Evolutionary conservation across 2,329 filamentous ascomycete species (phyloP).

Genomic region (Phoma herbarum): DNA sequence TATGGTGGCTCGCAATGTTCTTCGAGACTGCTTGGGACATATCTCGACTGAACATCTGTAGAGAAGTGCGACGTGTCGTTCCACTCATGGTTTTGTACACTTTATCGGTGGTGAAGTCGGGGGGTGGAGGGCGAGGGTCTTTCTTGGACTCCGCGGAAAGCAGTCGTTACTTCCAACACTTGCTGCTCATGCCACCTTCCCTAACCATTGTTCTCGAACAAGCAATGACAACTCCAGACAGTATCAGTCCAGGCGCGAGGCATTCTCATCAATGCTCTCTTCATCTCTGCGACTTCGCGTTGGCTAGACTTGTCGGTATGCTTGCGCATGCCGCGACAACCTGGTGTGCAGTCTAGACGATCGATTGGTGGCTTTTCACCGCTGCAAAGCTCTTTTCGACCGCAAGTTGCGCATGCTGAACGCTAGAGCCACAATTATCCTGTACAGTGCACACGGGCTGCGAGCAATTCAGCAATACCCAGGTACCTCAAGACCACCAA

Average conservation of each 20-base stretch:
- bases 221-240: not conserved
- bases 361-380: not conserved
- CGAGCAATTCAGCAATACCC: not conserved
- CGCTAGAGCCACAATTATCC: not conserved
- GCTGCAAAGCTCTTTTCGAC: not conserved
- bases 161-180: not conserved
- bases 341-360: not conserved
- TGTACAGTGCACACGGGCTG: constrained; percentile 1
- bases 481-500: not conserved
- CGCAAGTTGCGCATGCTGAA: not conserved
- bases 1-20: not conserved
- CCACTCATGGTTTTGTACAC: not conserved
- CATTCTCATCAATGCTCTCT: not conserved
- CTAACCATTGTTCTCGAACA: not conserved
- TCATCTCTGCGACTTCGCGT: not conserved
- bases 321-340: not conserved
- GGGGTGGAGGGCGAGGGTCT: not conserved
- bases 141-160: not conserved
- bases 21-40: not conserved
- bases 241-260: not conserved
- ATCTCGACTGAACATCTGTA: not conserved
- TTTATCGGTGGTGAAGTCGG: not conserved
- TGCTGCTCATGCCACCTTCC: not conserved
- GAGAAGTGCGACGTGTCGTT: too few relatives aligned
- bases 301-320: not conserved